Evolutionary conservation across 129 eudicot genomes (phyloP).

Genomic region (Lonicera japonica): DNA sequence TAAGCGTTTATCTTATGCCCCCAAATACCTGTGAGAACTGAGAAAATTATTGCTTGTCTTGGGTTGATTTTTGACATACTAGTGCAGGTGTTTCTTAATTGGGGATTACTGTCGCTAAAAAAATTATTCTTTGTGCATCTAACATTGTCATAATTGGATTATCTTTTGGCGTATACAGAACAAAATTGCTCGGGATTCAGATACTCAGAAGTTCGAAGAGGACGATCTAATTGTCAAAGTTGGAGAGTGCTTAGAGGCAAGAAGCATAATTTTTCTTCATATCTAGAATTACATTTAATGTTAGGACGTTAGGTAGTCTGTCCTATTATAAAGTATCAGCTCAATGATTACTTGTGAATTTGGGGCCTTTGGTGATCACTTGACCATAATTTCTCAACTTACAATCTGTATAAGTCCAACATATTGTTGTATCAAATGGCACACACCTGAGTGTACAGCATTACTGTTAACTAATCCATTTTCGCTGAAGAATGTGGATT

Average conservation of each 20-base stretch:
- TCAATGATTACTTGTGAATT: no score
- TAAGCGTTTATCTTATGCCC: conserved; percentile 31
- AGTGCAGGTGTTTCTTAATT: not conserved
- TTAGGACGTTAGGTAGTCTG: not conserved
- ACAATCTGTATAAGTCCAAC: no score
- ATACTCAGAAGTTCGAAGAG: conserved; percentile 45
- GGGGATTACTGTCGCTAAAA: not conserved
- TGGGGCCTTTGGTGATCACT: not conserved
- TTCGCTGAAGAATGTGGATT: not conserved
- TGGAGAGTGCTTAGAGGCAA: conserved; percentile 88
- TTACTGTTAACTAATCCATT: not conserved
- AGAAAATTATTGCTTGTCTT: conserved; percentile 2
- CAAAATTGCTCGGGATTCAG: conserved; percentile 72
- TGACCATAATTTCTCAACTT: not conserved
- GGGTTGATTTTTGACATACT: not conserved
- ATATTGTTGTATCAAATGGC: no score
- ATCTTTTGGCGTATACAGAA: conserved; percentile 33
- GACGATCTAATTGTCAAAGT: conserved; percentile 84
- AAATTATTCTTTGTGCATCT: not conserved
- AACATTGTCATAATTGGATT: conserved; percentile 7
- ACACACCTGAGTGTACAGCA: not conserved
- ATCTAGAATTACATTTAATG: not conserved
- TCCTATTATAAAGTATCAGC: not conserved
- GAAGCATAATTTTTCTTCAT: conserved; percentile 17
- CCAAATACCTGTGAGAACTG: not conserved